Evolutionary conservation across 2,329 filamentous ascomycete species (phyloP), one percentile per base, ranked within the genome.

Genomic region (Alternaria solani): DNA sequence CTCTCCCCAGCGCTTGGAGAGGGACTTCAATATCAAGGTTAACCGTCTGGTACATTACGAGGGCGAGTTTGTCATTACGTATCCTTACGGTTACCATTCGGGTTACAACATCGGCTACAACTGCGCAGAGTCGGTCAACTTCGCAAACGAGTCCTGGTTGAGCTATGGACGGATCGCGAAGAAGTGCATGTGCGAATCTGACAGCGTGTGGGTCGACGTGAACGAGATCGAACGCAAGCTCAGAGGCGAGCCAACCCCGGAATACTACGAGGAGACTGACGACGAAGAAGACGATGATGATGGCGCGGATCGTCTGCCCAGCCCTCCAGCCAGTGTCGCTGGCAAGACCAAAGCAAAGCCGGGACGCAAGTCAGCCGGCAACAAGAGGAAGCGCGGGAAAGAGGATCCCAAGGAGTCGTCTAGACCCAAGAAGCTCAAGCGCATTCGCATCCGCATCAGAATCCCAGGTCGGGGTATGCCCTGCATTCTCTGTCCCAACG

Each of bases 41-140:
- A 99, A 99, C 83, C 94, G 93, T 74, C 87, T 96, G 63, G 92
- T 98, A 12, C 96, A 96, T 51, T 93, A 97, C 70, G 95, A 97
- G 63, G 94, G 95, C 61, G 95, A 99, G 75, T 99, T 99, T 66
- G 93, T 99, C 63, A 96, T 99, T 66, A 99, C 95, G 0, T 99
- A 97, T 75, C 95, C 95, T 0, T 99, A 98, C 72, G 95, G 95
- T 23, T 99, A 99, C 76, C 95, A 99, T 75, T 99, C 95, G 5
- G 95, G 95, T 5, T 99, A 96, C 79, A 99, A 99, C 71, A 83
- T 99, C 38, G 95, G 96, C 16, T 99, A 99, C 82, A 99, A 99
- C 77, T 99, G 95, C 79, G 95, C 95, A 28, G 95, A 99, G 77
- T 97, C 95, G 7, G 95, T 99, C 81, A 99, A 99, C 76, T 99